These are phyloP conservation scores for Bigelowiella natans DNA, from an alignment of 78 protist genomes.

Conservation along the genomic window DNA sequence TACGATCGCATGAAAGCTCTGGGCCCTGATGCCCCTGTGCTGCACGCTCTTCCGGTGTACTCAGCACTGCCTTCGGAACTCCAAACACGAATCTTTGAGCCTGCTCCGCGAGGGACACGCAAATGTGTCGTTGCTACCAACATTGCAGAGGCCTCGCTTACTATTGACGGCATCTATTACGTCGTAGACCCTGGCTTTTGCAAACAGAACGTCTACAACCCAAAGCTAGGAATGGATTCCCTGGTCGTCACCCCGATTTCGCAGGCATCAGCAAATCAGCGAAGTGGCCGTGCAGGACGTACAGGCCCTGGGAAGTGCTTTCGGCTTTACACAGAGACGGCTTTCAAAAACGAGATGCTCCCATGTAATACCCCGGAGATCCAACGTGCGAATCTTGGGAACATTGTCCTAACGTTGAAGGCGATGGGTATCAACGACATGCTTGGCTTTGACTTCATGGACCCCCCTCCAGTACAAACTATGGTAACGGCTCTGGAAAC, in stretches of 20 bases:
- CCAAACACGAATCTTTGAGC: constrained; percentile 51
- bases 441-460: constrained; percentile 94
- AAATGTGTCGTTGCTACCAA: constrained; percentile 53
- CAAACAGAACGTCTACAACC: constrained; percentile 84
- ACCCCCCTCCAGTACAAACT: constrained; percentile 87
- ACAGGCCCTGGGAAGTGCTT: constrained; percentile 97
- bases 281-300: constrained; percentile 70
- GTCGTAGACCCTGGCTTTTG: constrained; percentile 73
- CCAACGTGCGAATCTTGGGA: constrained; percentile 95
- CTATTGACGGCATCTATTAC: constrained; percentile 59
- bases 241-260: constrained; percentile 85
- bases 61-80: constrained; percentile 56
- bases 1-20: constrained; percentile 84
- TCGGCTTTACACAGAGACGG: constrained; percentile 93
- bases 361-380: constrained; percentile 89
- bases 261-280: constrained; percentile 61
- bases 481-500: constrained; percentile 60
- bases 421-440: constrained; percentile 85
- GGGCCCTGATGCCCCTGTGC: constrained; percentile 26
- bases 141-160: constrained; percentile 61
- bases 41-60: constrained; percentile 54
- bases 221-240: constrained; percentile 90
- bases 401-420: constrained; percentile 76
- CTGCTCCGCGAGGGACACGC: constrained; percentile 42
- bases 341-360: constrained; percentile 89